Percentiles rank a stretch among this genome's conserved stretches.
These are phyloP conservation scores for Podospora pseudoanserina DNA, from an alignment of 495 filamentous ascomycete species.

Conservation along the genomic window DNA sequence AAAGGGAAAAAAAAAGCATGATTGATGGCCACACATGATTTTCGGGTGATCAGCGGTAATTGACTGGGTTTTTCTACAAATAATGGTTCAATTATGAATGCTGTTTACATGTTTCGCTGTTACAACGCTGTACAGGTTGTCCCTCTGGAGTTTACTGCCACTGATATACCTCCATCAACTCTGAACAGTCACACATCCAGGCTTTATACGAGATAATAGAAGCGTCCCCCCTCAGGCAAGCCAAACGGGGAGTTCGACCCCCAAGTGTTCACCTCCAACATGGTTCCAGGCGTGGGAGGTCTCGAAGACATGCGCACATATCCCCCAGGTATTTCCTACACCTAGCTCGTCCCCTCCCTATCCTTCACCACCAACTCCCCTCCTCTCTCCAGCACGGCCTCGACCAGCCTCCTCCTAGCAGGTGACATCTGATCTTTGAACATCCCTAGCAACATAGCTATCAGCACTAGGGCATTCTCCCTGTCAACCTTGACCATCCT, in stretches of 20 bases:
- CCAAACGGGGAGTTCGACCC: no score
- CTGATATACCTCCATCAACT: not conserved
- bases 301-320: not conserved
- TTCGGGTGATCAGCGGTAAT: conserved; percentile 19
- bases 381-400: conserved; percentile 36
- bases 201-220: no score
- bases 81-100: not conserved
- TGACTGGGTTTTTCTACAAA: conserved; percentile 14
- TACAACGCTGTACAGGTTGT: not conserved
- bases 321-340: not conserved
- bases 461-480: conserved; percentile 61
- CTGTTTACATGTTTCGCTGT: not conserved
- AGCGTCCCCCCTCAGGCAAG: no score
- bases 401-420: conserved; percentile 31
- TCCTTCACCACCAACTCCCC: conserved; percentile 33
- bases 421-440: conserved; percentile 39
- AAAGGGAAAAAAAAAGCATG: conserved; percentile 35
- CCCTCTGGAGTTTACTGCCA: not conserved
- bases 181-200: no score
- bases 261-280: no score
- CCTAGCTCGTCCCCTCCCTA: conserved; percentile 13
- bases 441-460: conserved; percentile 55
- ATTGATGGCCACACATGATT: conserved; percentile 25
- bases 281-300: no score
- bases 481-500: conserved; percentile 49